Evolutionary conservation across 192 early-diverging fungal species (phyloP).

Genomic region (Endogone sp.): DNA sequence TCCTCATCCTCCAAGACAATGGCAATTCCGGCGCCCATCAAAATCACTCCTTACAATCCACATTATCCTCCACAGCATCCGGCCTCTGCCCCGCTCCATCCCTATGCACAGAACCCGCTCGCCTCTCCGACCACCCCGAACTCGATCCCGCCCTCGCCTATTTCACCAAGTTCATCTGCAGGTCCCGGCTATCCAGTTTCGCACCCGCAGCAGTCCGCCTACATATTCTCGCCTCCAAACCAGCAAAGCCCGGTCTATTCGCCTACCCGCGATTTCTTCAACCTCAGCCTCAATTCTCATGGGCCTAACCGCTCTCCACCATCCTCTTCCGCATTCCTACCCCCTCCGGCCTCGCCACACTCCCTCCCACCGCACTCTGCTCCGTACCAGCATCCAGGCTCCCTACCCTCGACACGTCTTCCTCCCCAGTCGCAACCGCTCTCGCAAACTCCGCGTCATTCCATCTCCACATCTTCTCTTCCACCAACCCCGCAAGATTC

Average conservation of each 20-base stretch:
- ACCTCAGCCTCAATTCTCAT: slow-evolving; percentile 2
- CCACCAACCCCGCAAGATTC: slow-evolving; percentile 5
- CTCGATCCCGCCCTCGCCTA: too few species aligned
- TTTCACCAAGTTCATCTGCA: too few species aligned
- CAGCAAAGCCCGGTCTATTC: not conserved
- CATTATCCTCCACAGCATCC: not conserved
- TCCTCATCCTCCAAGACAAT: slow-evolving; percentile 3
- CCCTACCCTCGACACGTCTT: too few species aligned
- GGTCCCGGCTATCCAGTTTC: too few species aligned
- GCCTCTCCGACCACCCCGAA: too few species aligned
- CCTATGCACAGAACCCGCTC: not conserved
- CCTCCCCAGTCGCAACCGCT: not conserved
- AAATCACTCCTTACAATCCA: not conserved
- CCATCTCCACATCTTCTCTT: slow-evolving; percentile 8
- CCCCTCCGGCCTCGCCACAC: too few species aligned
- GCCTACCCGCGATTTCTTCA: slow-evolving; percentile 12
- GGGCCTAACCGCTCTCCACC: too few species aligned
- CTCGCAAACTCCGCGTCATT: slow-evolving; percentile 5
- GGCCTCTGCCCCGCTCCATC: slow-evolving; percentile 3
- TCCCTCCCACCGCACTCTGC: too few species aligned
- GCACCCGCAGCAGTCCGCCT: too few species aligned
- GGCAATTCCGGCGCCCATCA: slow-evolving; percentile 14
- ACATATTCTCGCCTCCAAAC: too few species aligned
- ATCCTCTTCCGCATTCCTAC: too few species aligned
- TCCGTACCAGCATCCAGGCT: not conserved